Evolutionary conservation across 371 early-diverging fungal genomes (phyloP).

Genomic region (Mucor circinelloides): DNA sequence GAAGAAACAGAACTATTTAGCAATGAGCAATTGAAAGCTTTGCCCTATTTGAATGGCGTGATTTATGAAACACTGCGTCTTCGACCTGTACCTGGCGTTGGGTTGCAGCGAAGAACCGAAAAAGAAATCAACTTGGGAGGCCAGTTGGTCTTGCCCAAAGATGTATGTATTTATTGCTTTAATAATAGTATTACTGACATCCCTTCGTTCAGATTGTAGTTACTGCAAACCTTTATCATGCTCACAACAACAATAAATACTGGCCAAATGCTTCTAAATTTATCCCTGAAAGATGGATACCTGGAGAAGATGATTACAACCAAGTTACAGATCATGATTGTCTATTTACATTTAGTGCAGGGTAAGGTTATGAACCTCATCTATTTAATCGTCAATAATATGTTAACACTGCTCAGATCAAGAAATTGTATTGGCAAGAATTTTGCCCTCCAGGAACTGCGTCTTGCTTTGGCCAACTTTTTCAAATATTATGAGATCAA

Average conservation of each 20-base stretch:
- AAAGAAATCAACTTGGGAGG: background rate
- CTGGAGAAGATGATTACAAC: background rate
- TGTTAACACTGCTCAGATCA: background rate
- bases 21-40: background rate
- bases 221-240: background rate
- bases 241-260: background rate
- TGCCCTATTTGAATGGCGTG: background rate
- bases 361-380: background rate
- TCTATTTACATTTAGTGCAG: background rate
- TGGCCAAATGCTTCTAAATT: background rate
- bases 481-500: background rate
- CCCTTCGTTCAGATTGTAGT: background rate
- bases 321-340: background rate
- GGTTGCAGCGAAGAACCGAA: background rate
- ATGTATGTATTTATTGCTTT: background rate
- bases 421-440: slow-evolving; percentile 1
- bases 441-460: background rate
- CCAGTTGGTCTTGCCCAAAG: background rate
- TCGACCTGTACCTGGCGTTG: background rate
- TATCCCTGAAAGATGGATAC: background rate
- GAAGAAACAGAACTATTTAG: background rate
- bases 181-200: background rate
- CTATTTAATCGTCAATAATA: background rate
- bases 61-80: background rate
- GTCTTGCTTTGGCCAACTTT: background rate